These are phyloP conservation scores for Chlamydomonas asymmetrica DNA, from an alignment of 139 green algal genomes.

Conservation along the genomic window DNA sequence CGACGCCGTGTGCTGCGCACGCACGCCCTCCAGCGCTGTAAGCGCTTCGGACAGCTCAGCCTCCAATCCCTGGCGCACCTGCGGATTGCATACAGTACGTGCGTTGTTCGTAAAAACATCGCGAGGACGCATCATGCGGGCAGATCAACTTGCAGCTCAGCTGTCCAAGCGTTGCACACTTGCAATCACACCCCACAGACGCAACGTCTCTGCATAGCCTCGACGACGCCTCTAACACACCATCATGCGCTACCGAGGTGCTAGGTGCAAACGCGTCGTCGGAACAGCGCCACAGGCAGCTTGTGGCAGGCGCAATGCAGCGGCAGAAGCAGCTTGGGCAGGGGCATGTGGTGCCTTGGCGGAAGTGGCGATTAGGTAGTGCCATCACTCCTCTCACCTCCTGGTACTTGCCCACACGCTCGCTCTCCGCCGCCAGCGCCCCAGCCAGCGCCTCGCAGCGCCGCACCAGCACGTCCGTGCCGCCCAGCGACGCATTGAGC, in stretches of 20 bases:
- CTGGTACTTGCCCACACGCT: slow-evolving; percentile 7
- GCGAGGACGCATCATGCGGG: too few relatives aligned
- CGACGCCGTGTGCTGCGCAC: slow-evolving; percentile 5
- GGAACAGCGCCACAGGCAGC: background rate
- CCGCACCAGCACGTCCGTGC: background rate
- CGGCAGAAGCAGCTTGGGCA: too few relatives aligned
- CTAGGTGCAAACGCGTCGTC: too few relatives aligned
- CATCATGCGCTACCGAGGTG: too few relatives aligned
- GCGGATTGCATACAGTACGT: background rate
- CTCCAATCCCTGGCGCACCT: slow-evolving; percentile 17
- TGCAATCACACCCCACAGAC: too few relatives aligned
- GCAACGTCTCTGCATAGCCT: too few relatives aligned
- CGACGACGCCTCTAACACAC: too few relatives aligned
- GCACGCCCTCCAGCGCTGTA: background rate
- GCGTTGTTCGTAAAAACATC: too few relatives aligned
- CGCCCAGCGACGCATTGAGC: slow-evolving; percentile 13
- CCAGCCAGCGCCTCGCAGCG: background rate
- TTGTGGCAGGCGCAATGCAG: too few relatives aligned
- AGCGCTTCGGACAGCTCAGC: background rate
- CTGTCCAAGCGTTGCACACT: too few relatives aligned
- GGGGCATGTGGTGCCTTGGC: background rate
- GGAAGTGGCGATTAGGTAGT: background rate
- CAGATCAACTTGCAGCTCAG: too few relatives aligned
- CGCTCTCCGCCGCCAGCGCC: background rate
- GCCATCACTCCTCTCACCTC: background rate